Conservation (phyloP, 768 basidiomycete species). For the Trametes maxima region DNA sequence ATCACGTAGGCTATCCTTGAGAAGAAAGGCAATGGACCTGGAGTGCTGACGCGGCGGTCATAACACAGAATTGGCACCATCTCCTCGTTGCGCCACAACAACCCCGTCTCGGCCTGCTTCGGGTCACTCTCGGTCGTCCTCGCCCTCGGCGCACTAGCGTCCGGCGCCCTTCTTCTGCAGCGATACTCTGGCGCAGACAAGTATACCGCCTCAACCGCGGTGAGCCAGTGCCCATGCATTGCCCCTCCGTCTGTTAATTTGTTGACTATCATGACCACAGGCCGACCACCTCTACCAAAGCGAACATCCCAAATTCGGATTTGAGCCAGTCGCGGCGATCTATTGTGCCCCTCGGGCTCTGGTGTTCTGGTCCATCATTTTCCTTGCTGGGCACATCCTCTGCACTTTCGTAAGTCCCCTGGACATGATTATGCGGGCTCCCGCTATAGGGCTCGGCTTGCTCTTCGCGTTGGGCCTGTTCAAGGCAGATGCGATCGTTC, state of each 20-base stretch:
- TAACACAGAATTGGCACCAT: background rate
- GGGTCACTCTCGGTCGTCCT: conserved; percentile 17
- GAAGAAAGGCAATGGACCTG: background rate
- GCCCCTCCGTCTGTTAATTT: background rate
- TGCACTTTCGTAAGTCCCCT: conserved; percentile 11
- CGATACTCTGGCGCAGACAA: conserved; percentile 15
- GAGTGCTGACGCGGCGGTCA: background rate
- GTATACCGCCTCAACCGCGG: conserved; percentile 12
- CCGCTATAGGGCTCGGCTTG: conserved; percentile 6
- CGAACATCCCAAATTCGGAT: conserved; percentile 14
- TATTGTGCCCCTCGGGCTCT: conserved; percentile 24
- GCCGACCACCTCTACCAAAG: conserved; percentile 13
- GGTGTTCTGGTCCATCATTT: conserved; percentile 21
- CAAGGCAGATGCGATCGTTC: background rate
- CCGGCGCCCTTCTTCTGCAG: conserved; percentile 16
- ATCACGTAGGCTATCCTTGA: conserved; percentile 11
- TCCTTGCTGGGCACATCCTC: conserved; percentile 18
- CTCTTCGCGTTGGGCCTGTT: conserved; percentile 1
- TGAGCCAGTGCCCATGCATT: conserved; percentile 2
- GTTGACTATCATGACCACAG: background rate
- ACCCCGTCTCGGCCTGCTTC: conserved; percentile 1
- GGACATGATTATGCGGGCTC: conserved; percentile 3
- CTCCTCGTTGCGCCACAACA: background rate
- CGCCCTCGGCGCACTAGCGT: conserved; percentile 5
- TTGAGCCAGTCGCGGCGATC: conserved; percentile 14